phyloP scores from a whole-genome alignment of 106 monocot genomes.

The Dendrobium catenatum region DNA sequence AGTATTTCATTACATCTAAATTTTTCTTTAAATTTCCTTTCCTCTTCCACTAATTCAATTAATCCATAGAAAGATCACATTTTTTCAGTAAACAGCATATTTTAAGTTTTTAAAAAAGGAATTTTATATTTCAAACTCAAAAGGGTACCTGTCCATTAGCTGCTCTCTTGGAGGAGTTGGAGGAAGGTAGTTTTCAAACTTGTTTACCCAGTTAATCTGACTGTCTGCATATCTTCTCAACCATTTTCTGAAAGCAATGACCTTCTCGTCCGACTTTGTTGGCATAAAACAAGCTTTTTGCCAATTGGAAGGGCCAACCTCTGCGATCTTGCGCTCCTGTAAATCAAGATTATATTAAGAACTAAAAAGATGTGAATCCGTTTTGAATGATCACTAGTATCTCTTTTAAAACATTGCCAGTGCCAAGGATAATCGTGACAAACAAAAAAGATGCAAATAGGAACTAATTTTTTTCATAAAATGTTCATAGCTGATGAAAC shows the following conservation, averaged over 20 bases:
- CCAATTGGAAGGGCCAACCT: conserved; percentile 65
- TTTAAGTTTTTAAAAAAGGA: too few species aligned
- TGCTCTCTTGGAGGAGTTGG: conserved; percentile 75
- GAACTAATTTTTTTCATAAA: neutral
- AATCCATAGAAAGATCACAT: too few species aligned
- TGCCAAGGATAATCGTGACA: neutral
- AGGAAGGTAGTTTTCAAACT: conserved; percentile 28
- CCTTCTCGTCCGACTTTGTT: conserved; percentile 77
- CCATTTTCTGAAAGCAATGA: conserved; percentile 86
- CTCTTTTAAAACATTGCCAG: neutral
- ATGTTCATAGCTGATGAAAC: neutral
- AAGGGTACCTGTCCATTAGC: conserved; percentile 73
- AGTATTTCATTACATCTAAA: too few species aligned
- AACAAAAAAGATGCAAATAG: neutral
- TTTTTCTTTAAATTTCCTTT: too few species aligned
- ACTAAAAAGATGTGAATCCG: neutral
- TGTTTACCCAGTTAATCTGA: conserved; percentile 60
- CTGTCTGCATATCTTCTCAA: conserved; percentile 56
- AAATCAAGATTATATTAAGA: neutral
- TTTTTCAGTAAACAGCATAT: too few species aligned
- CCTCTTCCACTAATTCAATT: too few species aligned
- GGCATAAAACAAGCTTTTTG: conserved; percentile 88
- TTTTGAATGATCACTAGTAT: neutral
- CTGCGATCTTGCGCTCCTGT: conserved; percentile 75
- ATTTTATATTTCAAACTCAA: too few species aligned